These are phyloP conservation scores for Linnemannia elongata DNA, from an alignment of 192 early-diverging fungal species.

Conservation along the genomic window DNA sequence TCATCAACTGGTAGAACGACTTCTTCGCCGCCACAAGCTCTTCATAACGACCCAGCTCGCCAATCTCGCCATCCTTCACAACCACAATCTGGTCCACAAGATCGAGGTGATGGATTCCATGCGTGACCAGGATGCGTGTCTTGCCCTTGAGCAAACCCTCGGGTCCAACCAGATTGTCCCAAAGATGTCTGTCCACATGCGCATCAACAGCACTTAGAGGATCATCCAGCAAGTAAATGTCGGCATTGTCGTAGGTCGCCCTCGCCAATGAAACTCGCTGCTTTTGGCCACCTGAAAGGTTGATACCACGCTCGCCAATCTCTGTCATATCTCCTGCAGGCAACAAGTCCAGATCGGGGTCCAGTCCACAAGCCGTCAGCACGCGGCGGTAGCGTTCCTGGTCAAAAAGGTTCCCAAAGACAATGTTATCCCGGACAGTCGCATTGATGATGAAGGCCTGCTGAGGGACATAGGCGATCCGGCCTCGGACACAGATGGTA, in stretches of 20 bases:
- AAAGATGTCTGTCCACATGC: slow-evolving; percentile 73
- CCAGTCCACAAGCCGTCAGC: slow-evolving; percentile 84
- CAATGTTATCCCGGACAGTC: slow-evolving; percentile 90
- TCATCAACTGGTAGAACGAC: slow-evolving; percentile 74
- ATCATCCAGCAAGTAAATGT: slow-evolving; percentile 66
- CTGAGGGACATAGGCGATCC: slow-evolving; percentile 73
- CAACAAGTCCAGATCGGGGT: slow-evolving; percentile 84
- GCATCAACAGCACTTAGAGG: slow-evolving; percentile 71
- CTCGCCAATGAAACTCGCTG: slow-evolving; percentile 69
- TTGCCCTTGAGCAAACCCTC: slow-evolving; percentile 82
- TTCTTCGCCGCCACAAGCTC: slow-evolving; percentile 71
- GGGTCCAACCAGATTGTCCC: slow-evolving; percentile 88
- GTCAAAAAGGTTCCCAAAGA: slow-evolving; percentile 84
- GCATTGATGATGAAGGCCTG: slow-evolving; percentile 94
- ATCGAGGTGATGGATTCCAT: slow-evolving; percentile 80
- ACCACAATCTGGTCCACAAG: slow-evolving; percentile 74
- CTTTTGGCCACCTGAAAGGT: slow-evolving; percentile 92
- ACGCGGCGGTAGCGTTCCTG: slow-evolving; percentile 69
- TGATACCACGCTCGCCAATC: slow-evolving; percentile 91
- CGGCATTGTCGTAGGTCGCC: slow-evolving; percentile 89
- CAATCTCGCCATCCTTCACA: slow-evolving; percentile 77
- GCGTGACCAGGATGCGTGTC: slow-evolving; percentile 83
- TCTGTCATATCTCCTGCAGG: slow-evolving; percentile 91
- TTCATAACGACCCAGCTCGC: slow-evolving; percentile 73
- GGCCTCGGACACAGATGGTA: slow-evolving; percentile 69